Percentiles rank a stretch among this genome's conserved stretches.
phyloP scores from a whole-genome alignment of 2,329 filamentous ascomycete genomes.

The Scleromitrula shiraiana region DNA sequence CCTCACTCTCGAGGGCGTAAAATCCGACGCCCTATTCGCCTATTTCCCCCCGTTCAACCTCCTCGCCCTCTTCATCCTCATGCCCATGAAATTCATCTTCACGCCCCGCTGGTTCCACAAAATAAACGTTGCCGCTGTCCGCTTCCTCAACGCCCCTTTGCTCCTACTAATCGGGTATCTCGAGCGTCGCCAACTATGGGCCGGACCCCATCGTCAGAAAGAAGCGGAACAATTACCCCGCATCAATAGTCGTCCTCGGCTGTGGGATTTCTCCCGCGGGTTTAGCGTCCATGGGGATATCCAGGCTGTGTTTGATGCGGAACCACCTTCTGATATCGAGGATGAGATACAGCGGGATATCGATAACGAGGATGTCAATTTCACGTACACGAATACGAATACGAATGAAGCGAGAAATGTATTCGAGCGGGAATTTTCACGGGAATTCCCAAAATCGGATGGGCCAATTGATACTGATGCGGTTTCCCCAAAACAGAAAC shows the following conservation, averaged over 20 bases:
- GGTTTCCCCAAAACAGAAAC: background rate
- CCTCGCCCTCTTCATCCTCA: constrained; percentile 62
- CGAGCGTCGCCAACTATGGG: constrained; percentile 64
- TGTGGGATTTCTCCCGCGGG: constrained; percentile 25
- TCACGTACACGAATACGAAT: constrained; percentile 10
- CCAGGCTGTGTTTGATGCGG: constrained; percentile 27
- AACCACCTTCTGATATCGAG: constrained; percentile 22
- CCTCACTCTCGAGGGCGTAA: constrained; percentile 77
- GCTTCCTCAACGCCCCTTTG: constrained; percentile 66
- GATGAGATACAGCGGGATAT: constrained; percentile 18
- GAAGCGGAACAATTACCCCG: constrained; percentile 21
- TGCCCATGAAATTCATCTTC: constrained; percentile 71
- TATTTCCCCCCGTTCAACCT: constrained; percentile 73
- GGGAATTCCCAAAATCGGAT: constrained; percentile 15
- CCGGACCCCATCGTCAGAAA: constrained; percentile 13
- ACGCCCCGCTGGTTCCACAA: constrained; percentile 86
- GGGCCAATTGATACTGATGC: background rate
- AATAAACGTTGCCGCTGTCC: constrained; percentile 71
- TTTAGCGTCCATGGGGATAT: constrained; percentile 29
- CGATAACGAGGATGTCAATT: background rate
- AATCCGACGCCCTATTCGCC: constrained; percentile 62
- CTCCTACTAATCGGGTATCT: constrained; percentile 62
- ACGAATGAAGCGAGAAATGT: constrained; percentile 6
- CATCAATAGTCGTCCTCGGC: constrained; percentile 11
- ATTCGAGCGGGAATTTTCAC: constrained; percentile 16